Evolutionary conservation across 1,139 yeast species (phyloP), one percentile per base, ranked within the genome.

Genomic region (Debaryomycetaceae sp.): DNA sequence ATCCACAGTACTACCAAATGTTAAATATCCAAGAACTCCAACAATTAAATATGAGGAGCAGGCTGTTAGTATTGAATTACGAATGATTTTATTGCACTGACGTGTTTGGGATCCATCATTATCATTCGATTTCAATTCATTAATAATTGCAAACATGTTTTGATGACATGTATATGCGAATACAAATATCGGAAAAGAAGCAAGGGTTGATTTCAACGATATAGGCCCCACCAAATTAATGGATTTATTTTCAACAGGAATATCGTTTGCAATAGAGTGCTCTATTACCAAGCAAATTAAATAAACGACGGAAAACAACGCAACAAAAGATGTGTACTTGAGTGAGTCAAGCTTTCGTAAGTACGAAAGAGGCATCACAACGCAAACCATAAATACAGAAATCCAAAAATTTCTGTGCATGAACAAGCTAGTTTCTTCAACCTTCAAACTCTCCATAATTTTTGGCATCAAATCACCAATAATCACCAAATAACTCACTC

Each of bases 161-260:
- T 92, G 97, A 49, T 92, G 95, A 46, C 98, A 95, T 0, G 98
- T 91, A 61, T 81, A 94, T 3, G 98, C 98, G 67, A 94, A 88
- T 14, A 92, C 86, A 42, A 92, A 79, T 49, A 92, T 85, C n/a
- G 96, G 95, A 53, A 92, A 79, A 5, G 95, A 67, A 22, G 64
- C 50, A 40, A 72, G 54, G 5, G 77, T 70, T 17, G 59, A 53
- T 39, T 57, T 59, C 48, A 63, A 44, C 13, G 73, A 66, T 17
- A 64, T 51, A 0, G 77, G 77, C 5, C 77, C 76, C 29, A 61
- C 34, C 53, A 60, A 56, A 37, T 60, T 63, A 18, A 68, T 46
- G 7, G 51, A 47, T 16, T 51, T 49, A 7, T 51, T 50, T 5
- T 51, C 56, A 3, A 45, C 43, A 0, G 60, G 54, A n/a, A 54